These are phyloP conservation scores for Colletotrichum sp. DNA, from an alignment of 2,329 filamentous ascomycete genomes.

Conservation along the genomic window DNA sequence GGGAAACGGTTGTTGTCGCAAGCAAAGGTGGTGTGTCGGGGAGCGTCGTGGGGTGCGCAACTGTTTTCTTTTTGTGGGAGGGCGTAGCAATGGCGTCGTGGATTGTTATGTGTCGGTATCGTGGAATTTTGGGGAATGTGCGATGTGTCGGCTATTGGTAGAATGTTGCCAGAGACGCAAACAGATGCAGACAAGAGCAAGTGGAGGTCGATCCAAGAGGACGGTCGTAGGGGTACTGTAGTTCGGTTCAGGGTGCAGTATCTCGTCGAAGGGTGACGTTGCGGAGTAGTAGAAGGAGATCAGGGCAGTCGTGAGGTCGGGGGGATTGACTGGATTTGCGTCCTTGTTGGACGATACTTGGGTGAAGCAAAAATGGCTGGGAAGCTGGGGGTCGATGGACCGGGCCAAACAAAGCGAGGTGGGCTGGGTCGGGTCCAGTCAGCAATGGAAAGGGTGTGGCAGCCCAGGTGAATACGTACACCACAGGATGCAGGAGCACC, in stretches of 20 bases:
- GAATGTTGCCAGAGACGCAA: conserved; percentile 19
- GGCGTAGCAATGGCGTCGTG: conserved; percentile 14
- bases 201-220: conserved; percentile 15
- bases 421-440: conserved; percentile 19
- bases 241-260: conserved; percentile 14
- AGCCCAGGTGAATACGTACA: background rate
- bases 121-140: conserved; percentile 19
- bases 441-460: background rate
- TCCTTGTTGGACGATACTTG: conserved; percentile 13
- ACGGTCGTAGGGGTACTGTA: conserved; percentile 1
- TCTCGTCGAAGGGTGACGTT: conserved; percentile 13
- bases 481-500: conserved; percentile 7
- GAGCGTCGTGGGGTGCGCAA: background rate
- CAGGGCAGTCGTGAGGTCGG: conserved; percentile 19
- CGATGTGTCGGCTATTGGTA: conserved; percentile 19
- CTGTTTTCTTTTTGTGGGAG: background rate
- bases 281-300: conserved; percentile 2
- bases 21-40: background rate
- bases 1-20: background rate
- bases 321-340: conserved; percentile 15
- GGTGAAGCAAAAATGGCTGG: conserved; percentile 21
- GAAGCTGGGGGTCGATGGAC: conserved; percentile 21
- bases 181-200: conserved; percentile 7
- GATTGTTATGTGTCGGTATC: conserved; percentile 20
- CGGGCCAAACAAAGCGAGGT: conserved; percentile 19